Base-by-base conservation (phyloP, 352 stramenopile genomes). In the Lagenidium giganteum region DNA sequence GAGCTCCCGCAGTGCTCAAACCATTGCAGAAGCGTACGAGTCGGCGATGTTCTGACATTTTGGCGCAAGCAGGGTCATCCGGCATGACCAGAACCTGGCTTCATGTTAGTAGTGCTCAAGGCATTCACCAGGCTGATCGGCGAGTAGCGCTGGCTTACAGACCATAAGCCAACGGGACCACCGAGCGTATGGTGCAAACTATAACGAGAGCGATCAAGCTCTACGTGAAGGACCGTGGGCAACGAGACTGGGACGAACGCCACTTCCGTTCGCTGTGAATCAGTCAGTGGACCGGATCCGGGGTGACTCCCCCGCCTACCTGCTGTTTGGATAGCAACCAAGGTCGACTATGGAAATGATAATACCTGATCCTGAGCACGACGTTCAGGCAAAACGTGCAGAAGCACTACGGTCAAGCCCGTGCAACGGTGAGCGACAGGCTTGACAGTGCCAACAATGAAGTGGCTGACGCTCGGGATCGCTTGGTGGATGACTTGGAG, bases 181-280 rank as follows among this genome's bases (percentile, higher is more conserved):
- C 44, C 8, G 39, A 61, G 23, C 24, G 42, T 1, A 57, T 57
- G 47, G 47, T 54, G 8, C 52, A 61, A 27, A 55, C 51, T 0
- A 18, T 59, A 4, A 50, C 38, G 0, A 3, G 42, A 18, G 17
- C 40, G 1, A 3, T 49, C 13, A 43, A 52, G 12, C 47, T 56
- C 28, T 55, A 60, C 21, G 28, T 57, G 16, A 5, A 35, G n/a
- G 50, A 56, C 17, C 21, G 34, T 2, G 28, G 47, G 3, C 43
- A 46, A n/a, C n/a, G 32, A 2, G 44, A 60, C 12, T 60, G 51
- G 43, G 43, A 59, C n/a, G 37, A 53, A 16, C 54, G 13, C n/a
- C 37, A 27, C 7, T 59, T 1, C 42, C 34, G 1, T 53, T 51
- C 35, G 39, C 51, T 14, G 23, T 60, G 8, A 60, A 32, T 14